Evolutionary conservation across 805 yeast species (phyloP).

Genomic region (Scheffersomyces amazonensis): DNA sequence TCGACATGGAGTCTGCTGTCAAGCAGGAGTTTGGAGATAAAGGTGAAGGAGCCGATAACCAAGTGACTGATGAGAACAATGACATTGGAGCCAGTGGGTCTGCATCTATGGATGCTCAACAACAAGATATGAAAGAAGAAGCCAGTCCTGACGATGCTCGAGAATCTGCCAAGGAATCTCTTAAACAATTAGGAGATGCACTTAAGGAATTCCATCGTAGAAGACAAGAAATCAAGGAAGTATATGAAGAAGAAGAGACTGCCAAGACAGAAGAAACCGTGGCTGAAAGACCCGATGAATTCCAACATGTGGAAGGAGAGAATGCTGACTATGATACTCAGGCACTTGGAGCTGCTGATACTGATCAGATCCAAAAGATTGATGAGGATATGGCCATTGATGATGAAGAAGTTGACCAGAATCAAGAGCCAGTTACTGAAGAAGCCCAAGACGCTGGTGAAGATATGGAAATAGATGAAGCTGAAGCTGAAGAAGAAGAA

Average conservation of each 20-base stretch:
- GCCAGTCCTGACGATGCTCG: constrained; percentile 50
- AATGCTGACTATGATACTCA: constrained; percentile 79
- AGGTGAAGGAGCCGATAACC: constrained; percentile 60
- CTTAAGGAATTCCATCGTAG: constrained; percentile 89
- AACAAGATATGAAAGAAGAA: constrained; percentile 41
- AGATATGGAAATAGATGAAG: constrained; percentile 27
- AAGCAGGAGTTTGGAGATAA: constrained; percentile 59
- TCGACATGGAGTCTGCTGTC: constrained; percentile 56
- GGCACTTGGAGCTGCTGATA: constrained; percentile 86
- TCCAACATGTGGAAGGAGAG: constrained; percentile 79
- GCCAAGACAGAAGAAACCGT: constrained; percentile 52
- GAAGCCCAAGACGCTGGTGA: constrained; percentile 24
- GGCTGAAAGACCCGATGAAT: constrained; percentile 77
- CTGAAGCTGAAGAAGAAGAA: constrained; percentile 20
- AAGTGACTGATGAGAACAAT: constrained; percentile 55
- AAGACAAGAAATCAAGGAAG: constrained; percentile 80
- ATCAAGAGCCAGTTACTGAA: constrained; percentile 24
- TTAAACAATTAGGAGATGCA: constrained; percentile 89
- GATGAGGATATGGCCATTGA: constrained; percentile 82
- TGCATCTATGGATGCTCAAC: constrained; percentile 36
- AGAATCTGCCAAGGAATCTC: constrained; percentile 68
- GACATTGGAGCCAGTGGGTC: constrained; percentile 69
- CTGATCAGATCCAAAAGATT: constrained; percentile 72
- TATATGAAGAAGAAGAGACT: constrained; percentile 45
- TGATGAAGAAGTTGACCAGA: constrained; percentile 46